Percentiles rank a stretch among this genome's conserved stretches.
Conservation (phyloP, 2,329 filamentous ascomycete species). For the Arachnopeziza araneosa region DNA sequence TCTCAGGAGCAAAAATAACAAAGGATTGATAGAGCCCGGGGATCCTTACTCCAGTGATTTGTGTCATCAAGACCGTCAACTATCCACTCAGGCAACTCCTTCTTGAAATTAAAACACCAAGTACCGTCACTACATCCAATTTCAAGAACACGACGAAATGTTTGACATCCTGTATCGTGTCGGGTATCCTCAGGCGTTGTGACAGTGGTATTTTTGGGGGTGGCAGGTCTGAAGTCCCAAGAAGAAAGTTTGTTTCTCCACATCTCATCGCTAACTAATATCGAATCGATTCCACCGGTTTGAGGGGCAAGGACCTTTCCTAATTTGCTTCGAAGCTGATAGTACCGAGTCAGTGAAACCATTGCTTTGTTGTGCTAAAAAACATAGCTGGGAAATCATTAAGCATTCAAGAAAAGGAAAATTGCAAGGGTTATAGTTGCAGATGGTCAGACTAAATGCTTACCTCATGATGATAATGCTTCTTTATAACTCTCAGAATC, state of each 20-base stretch:
- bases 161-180: slow-evolving; percentile 10
- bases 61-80: slow-evolving; percentile 28
- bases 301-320: slow-evolving; percentile 17
- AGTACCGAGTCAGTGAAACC: background rate
- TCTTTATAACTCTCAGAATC: slow-evolving; percentile 24
- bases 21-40: no score
- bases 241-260: slow-evolving; percentile 13
- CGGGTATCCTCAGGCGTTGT: background rate
- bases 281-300: slow-evolving; percentile 10
- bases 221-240: slow-evolving; percentile 21
- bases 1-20: no score
- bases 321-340: slow-evolving; percentile 19
- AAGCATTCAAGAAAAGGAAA: background rate
- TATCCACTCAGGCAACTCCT: slow-evolving; percentile 25
- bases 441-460: background rate
- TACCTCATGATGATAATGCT: slow-evolving; percentile 26
- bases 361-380: background rate
- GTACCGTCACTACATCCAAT: slow-evolving; percentile 27
- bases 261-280: slow-evolving; percentile 13
- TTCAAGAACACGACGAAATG: slow-evolving; percentile 25
- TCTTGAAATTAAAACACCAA: slow-evolving; percentile 27
- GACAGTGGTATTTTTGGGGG: background rate
- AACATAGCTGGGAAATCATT: no score
- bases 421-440: background rate
- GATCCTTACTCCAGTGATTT: slow-evolving; percentile 28